A percentile compares a stretch with the other conserved stretches of the same genome.
These are phyloP conservation scores for Chenopodium quinoa DNA, from an alignment of 148 eudicot species.

Conservation along the genomic window DNA sequence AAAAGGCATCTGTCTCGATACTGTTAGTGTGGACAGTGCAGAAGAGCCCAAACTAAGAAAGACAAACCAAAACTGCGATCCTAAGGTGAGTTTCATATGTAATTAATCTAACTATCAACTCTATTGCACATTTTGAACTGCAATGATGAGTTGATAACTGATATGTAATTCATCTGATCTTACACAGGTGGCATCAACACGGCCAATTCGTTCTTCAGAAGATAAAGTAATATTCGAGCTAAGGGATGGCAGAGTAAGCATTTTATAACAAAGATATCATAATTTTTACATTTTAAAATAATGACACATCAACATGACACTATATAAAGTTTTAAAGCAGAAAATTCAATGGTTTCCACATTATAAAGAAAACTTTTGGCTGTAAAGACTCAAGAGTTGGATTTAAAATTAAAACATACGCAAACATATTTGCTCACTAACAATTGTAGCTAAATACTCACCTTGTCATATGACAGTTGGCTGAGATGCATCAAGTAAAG, in stretches of 20 bases:
- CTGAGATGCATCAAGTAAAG: slow-evolving; percentile 53
- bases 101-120: slow-evolving; percentile 2
- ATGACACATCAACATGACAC: neutral
- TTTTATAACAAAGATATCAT: neutral
- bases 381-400: too few relatives aligned
- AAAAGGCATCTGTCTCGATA: slow-evolving; percentile 21
- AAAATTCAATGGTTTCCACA: neutral
- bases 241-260: slow-evolving; percentile 77
- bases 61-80: slow-evolving; percentile 42
- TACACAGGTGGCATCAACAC: slow-evolving; percentile 57
- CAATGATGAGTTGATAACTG: neutral
- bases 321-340: neutral
- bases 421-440: too few relatives aligned
- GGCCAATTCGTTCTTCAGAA: slow-evolving; percentile 67
- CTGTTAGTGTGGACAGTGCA: slow-evolving; percentile 20
- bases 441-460: slow-evolving; percentile 10
- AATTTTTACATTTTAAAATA: neutral
- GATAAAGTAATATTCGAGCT: slow-evolving; percentile 73
- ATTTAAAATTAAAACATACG: too few relatives aligned
- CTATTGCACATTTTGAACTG: neutral
- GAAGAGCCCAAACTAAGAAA: slow-evolving; percentile 16
- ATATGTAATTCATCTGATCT: slow-evolving; percentile 3
- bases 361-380: neutral
- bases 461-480: slow-evolving; percentile 50
- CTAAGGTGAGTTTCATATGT: slow-evolving; percentile 43